phyloP scores from a whole-genome alignment of 2,329 filamentous ascomycete species.

The Diaporthe velutina region DNA sequence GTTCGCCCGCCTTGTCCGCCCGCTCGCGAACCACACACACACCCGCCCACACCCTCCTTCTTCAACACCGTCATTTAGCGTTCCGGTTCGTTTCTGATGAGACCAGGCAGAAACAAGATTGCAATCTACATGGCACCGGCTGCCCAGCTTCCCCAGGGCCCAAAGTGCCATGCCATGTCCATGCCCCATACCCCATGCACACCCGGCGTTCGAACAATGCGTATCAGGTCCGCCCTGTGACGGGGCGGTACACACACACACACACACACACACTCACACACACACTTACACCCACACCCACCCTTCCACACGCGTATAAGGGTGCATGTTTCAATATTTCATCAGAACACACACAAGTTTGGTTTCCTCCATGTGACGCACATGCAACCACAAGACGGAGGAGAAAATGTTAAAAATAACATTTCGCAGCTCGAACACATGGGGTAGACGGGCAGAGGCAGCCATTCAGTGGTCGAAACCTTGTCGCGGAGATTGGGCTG shows the following conservation, averaged over 20 bases:
- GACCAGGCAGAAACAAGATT: slow-evolving; percentile 27
- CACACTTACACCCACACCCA: background rate
- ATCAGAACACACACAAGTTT: slow-evolving; percentile 18
- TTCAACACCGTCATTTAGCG: background rate
- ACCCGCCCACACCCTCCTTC: background rate
- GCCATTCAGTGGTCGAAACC: background rate
- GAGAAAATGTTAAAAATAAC: slow-evolving; percentile 23
- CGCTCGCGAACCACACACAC: background rate
- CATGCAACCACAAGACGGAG: background rate
- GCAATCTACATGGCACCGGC: slow-evolving; percentile 33
- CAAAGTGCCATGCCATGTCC: slow-evolving; percentile 1
- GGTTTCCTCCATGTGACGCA: slow-evolving; percentile 13
- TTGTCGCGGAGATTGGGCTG: slow-evolving; percentile 5
- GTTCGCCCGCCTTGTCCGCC: background rate
- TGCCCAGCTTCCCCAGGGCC: slow-evolving; percentile 6
- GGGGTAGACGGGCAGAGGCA: background rate
- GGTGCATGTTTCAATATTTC: slow-evolving; percentile 30
- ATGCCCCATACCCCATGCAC: background rate
- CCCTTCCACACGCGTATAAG: background rate
- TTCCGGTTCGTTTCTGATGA: slow-evolving; percentile 31
- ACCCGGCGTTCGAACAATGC: slow-evolving; percentile 16
- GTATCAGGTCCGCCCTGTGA: slow-evolving; percentile 27
- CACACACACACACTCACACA: background rate
- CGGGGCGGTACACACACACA: slow-evolving; percentile 9
- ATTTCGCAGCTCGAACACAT: slow-evolving; percentile 7